Evolutionary conservation across 1,284 basidiomycete genomes (phyloP).

Genomic region (Tilletia indica): DNA sequence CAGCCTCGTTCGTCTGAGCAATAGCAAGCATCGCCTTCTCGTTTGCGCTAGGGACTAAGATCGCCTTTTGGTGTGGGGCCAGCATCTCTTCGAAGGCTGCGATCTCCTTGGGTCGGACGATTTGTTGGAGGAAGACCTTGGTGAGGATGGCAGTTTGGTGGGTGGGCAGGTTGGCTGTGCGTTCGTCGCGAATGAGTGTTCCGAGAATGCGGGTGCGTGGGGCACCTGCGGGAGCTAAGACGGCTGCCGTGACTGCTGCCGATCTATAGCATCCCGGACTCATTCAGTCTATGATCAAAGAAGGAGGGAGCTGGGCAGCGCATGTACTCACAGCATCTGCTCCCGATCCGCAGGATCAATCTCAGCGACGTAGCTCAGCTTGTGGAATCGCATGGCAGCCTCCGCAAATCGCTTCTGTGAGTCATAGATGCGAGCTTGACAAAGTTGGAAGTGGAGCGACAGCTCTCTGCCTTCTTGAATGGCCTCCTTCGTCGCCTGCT

Average conservation of each 20-base stretch:
- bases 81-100: conserved; percentile 83
- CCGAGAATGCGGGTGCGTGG: conserved; percentile 88
- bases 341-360: conserved; percentile 38
- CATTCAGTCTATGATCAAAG: not conserved
- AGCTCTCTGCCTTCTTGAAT: conserved; percentile 33
- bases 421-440: conserved; percentile 81
- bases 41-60: conserved; percentile 62
- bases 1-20: conserved; percentile 66
- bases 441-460: conserved; percentile 50
- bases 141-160: conserved; percentile 81
- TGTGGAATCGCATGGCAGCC: conserved; percentile 91
- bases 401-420: conserved; percentile 87
- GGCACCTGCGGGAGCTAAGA: conserved; percentile 94
- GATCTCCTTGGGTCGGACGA: conserved; percentile 82
- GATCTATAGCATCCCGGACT: conserved; percentile 47
- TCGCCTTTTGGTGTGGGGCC: conserved; percentile 87
- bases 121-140: conserved; percentile 96
- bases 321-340: conserved; percentile 36
- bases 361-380: conserved; percentile 62
- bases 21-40: conserved; percentile 19
- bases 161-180: conserved; percentile 69
- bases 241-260: conserved; percentile 89
- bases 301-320: not conserved
- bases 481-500: conserved; percentile 11
- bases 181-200: conserved; percentile 88